Evolutionary conservation across 371 early-diverging fungal species (phyloP).

Genomic region (Mortierella sp.): DNA sequence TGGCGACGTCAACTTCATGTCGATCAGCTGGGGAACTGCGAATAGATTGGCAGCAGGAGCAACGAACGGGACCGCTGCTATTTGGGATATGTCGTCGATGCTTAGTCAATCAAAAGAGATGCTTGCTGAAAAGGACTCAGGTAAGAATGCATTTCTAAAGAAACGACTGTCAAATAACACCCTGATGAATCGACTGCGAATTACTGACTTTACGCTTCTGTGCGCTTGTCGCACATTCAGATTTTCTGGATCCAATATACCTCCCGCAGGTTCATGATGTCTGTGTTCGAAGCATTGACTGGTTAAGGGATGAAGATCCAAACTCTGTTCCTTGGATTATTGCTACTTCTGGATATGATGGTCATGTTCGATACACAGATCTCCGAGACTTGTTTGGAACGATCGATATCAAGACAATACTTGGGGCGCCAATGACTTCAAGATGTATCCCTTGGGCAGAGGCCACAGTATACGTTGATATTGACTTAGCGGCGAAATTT

Average conservation of each 20-base stretch:
- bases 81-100: slow-evolving; percentile 47
- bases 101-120: slow-evolving; percentile 30
- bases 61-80: slow-evolving; percentile 36
- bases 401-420: slow-evolving; percentile 35
- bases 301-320: slow-evolving; percentile 28
- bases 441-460: slow-evolving; percentile 41
- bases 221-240: slow-evolving; percentile 2
- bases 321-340: slow-evolving; percentile 26
- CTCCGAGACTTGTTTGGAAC: slow-evolving; percentile 18
- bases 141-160: slow-evolving; percentile 4
- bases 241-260: slow-evolving; percentile 37
- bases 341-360: slow-evolving; percentile 43
- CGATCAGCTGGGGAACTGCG: slow-evolving; percentile 42
- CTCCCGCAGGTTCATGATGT: slow-evolving; percentile 44
- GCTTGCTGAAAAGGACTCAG: slow-evolving; percentile 36
- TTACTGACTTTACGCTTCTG: background rate
- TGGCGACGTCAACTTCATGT: slow-evolving; percentile 44
- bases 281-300: slow-evolving; percentile 40
- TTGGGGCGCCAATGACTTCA: slow-evolving; percentile 27
- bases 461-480: slow-evolving; percentile 31
- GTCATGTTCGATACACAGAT: slow-evolving; percentile 41
- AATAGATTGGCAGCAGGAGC: slow-evolving; percentile 35
- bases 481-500: slow-evolving; percentile 37
- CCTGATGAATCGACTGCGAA: background rate
- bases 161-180: background rate